Evolutionary conservation across 192 early-diverging fungal genomes (phyloP).

Genomic region (Umbelopsis sp.): DNA sequence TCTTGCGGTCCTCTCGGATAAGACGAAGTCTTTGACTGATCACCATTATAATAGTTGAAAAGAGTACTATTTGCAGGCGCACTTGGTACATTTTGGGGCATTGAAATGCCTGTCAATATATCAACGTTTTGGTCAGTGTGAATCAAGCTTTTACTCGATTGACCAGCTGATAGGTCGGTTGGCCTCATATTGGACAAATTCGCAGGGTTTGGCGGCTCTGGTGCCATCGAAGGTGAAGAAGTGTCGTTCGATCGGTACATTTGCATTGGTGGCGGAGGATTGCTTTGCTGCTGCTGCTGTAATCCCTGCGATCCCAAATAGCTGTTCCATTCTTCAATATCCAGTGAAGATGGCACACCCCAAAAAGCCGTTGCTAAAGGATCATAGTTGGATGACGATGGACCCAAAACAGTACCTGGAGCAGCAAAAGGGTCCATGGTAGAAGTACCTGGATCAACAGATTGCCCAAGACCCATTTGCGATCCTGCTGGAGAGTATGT

Average conservation of each 20-base stretch:
- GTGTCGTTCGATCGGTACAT: neutral
- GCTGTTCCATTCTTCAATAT: conserved; percentile 31
- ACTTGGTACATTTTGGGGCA: neutral
- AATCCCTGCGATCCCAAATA: conserved; percentile 23
- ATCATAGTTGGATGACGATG: conserved; percentile 11
- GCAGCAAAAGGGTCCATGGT: conserved; percentile 41
- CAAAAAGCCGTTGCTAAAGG: conserved; percentile 30
- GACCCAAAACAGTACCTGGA: conserved; percentile 20
- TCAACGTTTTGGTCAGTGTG: neutral
- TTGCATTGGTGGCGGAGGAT: neutral
- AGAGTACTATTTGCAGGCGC: conserved; percentile 4
- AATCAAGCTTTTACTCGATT: neutral
- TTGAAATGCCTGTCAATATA: neutral
- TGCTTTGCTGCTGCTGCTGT: neutral
- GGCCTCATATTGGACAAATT: neutral
- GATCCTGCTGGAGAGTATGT: neutral
- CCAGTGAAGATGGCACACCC: conserved; percentile 33
- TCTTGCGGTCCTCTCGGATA: conserved; percentile 10
- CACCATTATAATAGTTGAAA: conserved; percentile 6
- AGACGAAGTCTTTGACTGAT: neutral
- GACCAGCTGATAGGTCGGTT: neutral
- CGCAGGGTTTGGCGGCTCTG: neutral
- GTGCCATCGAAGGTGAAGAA: neutral
- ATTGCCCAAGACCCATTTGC: neutral
- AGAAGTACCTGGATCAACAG: neutral